Evolutionary conservation across 2,329 filamentous ascomycete genomes (phyloP).

Genomic region (Penicillium sp.): DNA sequence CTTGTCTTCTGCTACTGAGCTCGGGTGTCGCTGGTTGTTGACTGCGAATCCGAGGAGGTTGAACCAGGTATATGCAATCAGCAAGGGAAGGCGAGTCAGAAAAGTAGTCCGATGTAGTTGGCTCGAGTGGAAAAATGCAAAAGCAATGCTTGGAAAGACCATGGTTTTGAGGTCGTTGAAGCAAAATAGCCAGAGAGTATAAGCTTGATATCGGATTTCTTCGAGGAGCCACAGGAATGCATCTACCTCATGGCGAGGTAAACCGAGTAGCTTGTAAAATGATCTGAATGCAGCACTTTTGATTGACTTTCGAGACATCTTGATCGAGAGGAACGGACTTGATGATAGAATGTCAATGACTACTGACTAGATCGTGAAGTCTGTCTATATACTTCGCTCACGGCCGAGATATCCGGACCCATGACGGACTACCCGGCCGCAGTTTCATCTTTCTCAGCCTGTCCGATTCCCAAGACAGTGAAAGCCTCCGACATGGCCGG

Average conservation of each 20-base stretch:
- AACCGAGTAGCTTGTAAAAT: not conserved
- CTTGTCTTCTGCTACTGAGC: slow-evolving; percentile 40
- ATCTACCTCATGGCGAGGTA: not conserved
- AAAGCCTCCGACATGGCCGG: not conserved
- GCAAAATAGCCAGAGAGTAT: slow-evolving; percentile 29
- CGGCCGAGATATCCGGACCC: not conserved
- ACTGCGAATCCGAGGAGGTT: slow-evolving; percentile 25
- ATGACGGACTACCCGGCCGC: not conserved
- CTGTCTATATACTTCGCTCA: not conserved
- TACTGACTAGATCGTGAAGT: not conserved
- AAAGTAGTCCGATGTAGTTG: not conserved
- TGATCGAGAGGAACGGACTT: not conserved
- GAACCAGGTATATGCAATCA: not conserved
- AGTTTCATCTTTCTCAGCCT: not conserved
- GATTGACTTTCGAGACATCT: not conserved
- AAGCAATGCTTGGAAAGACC: slow-evolving; percentile 30
- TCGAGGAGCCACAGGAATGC: not conserved
- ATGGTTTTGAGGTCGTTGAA: slow-evolving; percentile 32
- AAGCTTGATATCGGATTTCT: slow-evolving; percentile 3
- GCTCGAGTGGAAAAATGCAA: slow-evolving; percentile 29
- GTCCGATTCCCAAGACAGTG: not conserved
- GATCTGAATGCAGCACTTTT: not conserved
- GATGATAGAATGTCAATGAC: not conserved
- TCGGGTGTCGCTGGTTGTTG: slow-evolving; percentile 42
- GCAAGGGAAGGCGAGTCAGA: not conserved